Evolutionary conservation across 768 basidiomycete genomes (phyloP), one percentile per base, ranked within the genome.

Genomic region (Erythrobasidium yunnanense): DNA sequence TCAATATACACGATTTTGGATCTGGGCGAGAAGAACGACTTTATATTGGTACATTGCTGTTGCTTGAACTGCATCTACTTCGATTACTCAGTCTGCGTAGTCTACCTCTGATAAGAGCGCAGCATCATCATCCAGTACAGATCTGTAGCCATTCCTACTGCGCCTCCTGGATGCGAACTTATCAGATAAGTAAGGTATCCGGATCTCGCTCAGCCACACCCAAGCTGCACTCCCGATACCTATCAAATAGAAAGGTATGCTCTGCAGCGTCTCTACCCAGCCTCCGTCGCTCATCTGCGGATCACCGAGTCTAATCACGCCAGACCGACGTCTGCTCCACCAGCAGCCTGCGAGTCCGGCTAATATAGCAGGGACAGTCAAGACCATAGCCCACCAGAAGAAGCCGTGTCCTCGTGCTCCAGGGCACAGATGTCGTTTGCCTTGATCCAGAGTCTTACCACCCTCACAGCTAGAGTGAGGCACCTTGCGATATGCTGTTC

Each of bases 401-500:
- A 80, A 77, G 34, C 88, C 80, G 72, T 87, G 85, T 1, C 83
- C 84, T 22, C 78, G 79, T 35, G 74, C 78, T 0, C 90, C 90
- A 0, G 91, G 90, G 75, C 95, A 99, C 11, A 76, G 74, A 74
- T 99, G 93, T 4, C 69, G 69, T 5, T 73, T 71, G 3, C 95
- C 95, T 38, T 80, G 83, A 75, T 99, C 90, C 13, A 81, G 84
- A n/a, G 87, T 81, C 1, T 77, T 69, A 2, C 92, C 93, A 4
- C 84, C 91, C 57, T 84, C 83, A 74, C 95, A 99, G 22, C 80
- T 83, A 34, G 92, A 93, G 75, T 87, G 87, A 0, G 87, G 87
- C 52, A 96, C 88, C 76, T 88, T 85, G 55, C 91, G 87, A 74
- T 93, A 93, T 3, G 85, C 78, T 0, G 93, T 97, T 27, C 90